Percentiles rank a stretch among this genome's conserved stretches.
These are phyloP conservation scores for Colletotrichum sidae DNA, from an alignment of 2,329 filamentous ascomycete species.

Conservation along the genomic window DNA sequence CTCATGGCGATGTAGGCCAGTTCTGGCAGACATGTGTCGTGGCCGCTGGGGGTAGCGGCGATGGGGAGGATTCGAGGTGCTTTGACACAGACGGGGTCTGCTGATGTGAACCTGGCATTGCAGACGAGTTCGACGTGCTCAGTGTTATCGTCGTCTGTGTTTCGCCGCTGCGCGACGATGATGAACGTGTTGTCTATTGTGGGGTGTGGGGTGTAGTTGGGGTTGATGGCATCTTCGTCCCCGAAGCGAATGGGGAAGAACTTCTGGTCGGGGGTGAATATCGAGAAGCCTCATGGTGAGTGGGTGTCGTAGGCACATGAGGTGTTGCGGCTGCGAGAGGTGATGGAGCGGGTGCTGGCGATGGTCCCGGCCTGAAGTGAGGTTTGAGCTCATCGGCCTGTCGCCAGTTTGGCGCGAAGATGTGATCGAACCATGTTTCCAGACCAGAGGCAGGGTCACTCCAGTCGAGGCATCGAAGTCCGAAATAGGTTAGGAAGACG, in stretches of 20 bases:
- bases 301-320: neutral
- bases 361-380: conserved; percentile 47
- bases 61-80: no score
- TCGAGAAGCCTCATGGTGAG: conserved; percentile 55
- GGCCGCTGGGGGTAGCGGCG: no score
- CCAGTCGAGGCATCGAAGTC: conserved; percentile 26
- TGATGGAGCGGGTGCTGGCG: conserved; percentile 52
- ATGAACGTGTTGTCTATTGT: conserved; percentile 58
- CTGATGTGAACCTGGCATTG: no score
- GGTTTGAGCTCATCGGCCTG: conserved; percentile 30
- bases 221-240: conserved; percentile 57
- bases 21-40: no score
- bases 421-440: conserved; percentile 23
- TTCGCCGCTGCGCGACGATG: conserved; percentile 61
- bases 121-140: no score
- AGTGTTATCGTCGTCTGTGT: no score
- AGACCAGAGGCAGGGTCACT: neutral
- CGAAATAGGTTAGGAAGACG: conserved; percentile 46
- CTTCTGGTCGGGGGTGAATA: conserved; percentile 55
- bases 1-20: no score
- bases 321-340: conserved; percentile 19
- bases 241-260: conserved; percentile 64
- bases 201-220: conserved; percentile 69
- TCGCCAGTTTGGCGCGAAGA: conserved; percentile 30
- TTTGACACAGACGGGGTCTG: no score